Base-by-base conservation (phyloP, 495 filamentous ascomycete genomes). In the Tetracladium marchalianum region DNA sequence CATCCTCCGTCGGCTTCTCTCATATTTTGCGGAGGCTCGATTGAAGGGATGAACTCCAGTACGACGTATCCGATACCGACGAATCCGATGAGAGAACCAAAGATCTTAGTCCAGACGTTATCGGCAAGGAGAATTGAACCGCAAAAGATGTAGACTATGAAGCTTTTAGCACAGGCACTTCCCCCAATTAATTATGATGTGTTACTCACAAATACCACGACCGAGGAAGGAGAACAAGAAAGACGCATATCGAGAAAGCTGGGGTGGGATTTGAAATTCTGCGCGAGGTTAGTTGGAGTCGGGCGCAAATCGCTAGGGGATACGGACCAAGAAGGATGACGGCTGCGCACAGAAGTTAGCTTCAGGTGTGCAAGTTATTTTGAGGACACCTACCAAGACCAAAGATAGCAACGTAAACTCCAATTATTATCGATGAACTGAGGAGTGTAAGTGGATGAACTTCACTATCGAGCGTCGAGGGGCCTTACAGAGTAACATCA, bases 21-120 rank as follows among this genome's bases (percentile, higher is more conserved):
- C 93, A 99, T 99, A 70, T 95, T 99, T 56, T 87, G 82, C 15
- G 93, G 93, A 16, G 93, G 90, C 72, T 99, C 92, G 60, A 99
- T 95, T 34, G 81, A 89, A 0, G 93, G 92, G 46, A 96, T 81
- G 66, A 87, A 99, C 68, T 97, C 90, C 53, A 97, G 77, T 15
- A 75, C 85, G 41, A 78, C 68, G 66, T 96, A 98, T 33, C 62
- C 81, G 35, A 93, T 56, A 44, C 90, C 90, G 47, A 85, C 73
- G 39, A 90, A 49, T 34, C 79, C 87, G 48, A 96, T 69, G 55
- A 89, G 67, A 19, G 77, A 72, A 41, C 83, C 87, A 44, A 82
- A 75, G 45, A 90, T 77, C 54, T 70, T 68, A 37, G 73, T 69
- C 44, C 83, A 55, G 32, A 66, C 55, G 49, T 68, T 50, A 49